Percentiles rank a stretch among this genome's conserved stretches.
phyloP scores from a whole-genome alignment of 1,139 yeast species.

The Pneumocystis oryctolagi region DNA sequence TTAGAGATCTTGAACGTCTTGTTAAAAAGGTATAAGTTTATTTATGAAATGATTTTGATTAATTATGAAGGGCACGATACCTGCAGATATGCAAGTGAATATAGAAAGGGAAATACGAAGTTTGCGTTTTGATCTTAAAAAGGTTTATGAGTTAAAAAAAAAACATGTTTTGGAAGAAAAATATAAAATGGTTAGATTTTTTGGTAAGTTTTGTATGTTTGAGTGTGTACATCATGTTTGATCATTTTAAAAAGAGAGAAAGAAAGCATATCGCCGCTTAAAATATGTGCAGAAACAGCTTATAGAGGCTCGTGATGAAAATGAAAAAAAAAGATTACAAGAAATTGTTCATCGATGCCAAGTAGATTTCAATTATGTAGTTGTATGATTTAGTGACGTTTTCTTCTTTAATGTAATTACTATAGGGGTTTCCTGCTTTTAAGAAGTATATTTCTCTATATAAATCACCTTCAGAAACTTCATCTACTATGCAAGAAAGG shows the following conservation, averaged over 20 bases:
- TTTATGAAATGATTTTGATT: background rate
- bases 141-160: slow-evolving; percentile 37
- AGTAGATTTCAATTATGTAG: slow-evolving; percentile 10
- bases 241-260: slow-evolving; percentile 35
- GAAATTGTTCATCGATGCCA: slow-evolving; percentile 4
- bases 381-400: background rate
- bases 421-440: slow-evolving; percentile 7
- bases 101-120: slow-evolving; percentile 18
- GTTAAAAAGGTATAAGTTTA: slow-evolving; percentile 24
- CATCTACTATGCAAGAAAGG: background rate
- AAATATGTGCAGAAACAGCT: slow-evolving; percentile 53
- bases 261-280: slow-evolving; percentile 66
- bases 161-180: slow-evolving; percentile 46
- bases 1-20: slow-evolving; percentile 69
- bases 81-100: slow-evolving; percentile 63
- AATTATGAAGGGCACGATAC: slow-evolving; percentile 38
- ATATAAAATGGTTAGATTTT: slow-evolving; percentile 88
- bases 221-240: background rate
- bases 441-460: slow-evolving; percentile 13
- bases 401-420: background rate
- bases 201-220: slow-evolving; percentile 20
- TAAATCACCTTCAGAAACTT: background rate
- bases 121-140: slow-evolving; percentile 16
- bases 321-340: slow-evolving; percentile 2
- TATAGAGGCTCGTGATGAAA: slow-evolving; percentile 34